These are phyloP conservation scores for Gaeumannomyces tritici DNA, from an alignment of 2,329 filamentous ascomycete species.

Conservation along the genomic window DNA sequence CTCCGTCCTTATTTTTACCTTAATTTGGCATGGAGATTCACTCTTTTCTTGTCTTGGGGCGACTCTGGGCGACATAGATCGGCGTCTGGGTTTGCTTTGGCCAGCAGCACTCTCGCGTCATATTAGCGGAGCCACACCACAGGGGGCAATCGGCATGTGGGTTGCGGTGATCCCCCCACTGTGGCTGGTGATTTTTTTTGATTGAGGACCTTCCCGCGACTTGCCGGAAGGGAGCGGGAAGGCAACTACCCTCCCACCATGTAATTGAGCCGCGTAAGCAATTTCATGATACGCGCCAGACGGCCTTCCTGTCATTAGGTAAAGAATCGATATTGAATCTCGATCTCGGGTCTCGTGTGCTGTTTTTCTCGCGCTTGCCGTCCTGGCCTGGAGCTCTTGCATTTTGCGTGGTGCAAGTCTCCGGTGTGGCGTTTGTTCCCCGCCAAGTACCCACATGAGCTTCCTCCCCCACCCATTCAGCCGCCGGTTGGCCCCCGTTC, in stretches of 20 bases:
- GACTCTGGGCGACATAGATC: not conserved
- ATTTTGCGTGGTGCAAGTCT: not conserved
- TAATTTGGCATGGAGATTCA: not conserved
- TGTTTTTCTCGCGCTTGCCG: not conserved
- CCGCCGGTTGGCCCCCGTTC: not conserved
- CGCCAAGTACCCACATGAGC: not conserved
- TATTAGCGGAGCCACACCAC: not conserved
- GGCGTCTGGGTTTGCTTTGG: not conserved
- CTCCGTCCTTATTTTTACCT: not conserved
- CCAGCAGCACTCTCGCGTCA: not conserved
- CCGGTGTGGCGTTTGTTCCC: not conserved
- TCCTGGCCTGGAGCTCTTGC: not conserved
- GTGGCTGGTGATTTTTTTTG: not conserved
- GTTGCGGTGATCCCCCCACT: not conserved
- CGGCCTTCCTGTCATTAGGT: not conserved
- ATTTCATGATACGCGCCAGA: not conserved
- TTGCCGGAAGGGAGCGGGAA: not conserved
- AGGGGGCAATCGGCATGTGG: not conserved
- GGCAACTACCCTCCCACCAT: not conserved
- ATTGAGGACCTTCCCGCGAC: too few relatives aligned
- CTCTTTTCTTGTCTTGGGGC: not conserved
- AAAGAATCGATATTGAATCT: not conserved
- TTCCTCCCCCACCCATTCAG: not conserved
- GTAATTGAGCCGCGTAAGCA: not conserved
- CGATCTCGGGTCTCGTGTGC: not conserved